Evolutionary conservation across 768 basidiomycete species (phyloP), one percentile per base, ranked within the genome.

Genomic region (Mycena belliarum): DNA sequence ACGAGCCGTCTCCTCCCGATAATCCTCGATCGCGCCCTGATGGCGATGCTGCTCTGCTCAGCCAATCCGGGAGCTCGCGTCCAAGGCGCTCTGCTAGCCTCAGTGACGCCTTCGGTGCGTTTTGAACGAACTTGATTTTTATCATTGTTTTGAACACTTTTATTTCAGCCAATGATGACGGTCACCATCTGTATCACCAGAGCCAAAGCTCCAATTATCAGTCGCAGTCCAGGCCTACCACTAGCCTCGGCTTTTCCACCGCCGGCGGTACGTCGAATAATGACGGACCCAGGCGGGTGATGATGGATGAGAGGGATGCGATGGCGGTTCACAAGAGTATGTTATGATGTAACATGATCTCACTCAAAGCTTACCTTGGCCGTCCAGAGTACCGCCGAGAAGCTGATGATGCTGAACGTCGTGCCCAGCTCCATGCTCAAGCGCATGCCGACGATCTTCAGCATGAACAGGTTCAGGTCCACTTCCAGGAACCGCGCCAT

Each of bases 41-140:
- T 20, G 60, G 35, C 26, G 59, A n/a, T n/a, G n/a, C 68, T 48
- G 64, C 66, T 2, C 50, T 65, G 40, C 67, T 80, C 25, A 66
- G 67, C 40, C 73, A 75, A 55, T 81, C 82, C 28, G 74, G 76
- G 12, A 74, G 64, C 56, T 76, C 77, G n/a, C 82, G 88, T 35
- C 82, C 87, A 47, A 77, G 89, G 55, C 80, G 89, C 53, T 91
- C 89, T n/a, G 87, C 87, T 16, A 90, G 89, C 69, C 73, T 91
- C 48, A 91, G 88, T 65, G 88, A 91, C 67, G 83, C 85, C 26
- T 67, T 79, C 23, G 70, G 79, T 79, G 63, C 55, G 78, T 67
- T 16, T n/a, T 59, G 26, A 25, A 11, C 38, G 21, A n/a, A 42
- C 45, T 24, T 28, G 45, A 41, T 66, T 66, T 54, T 61, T 60